Base-by-base conservation (phyloP, 257 asterid species). In the Salvia splendens region DNA sequence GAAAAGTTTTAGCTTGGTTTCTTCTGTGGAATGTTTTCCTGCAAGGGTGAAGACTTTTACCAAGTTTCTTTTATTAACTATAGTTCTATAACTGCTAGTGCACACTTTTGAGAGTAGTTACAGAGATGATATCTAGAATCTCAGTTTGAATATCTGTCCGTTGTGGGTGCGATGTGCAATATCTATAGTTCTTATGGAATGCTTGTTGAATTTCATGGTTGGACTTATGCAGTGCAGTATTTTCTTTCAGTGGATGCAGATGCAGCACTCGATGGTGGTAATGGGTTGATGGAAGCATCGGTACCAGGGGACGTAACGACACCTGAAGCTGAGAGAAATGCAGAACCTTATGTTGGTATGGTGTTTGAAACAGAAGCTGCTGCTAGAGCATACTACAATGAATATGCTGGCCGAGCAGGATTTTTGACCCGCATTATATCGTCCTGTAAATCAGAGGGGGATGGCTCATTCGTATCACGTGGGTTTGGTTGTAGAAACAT, bases 401-500 rank as follows among this genome's bases (percentile, higher is more conserved):
- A 81, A 54, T 86, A 86, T 80, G 93, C 89, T 59, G 76, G 77
- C 7, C 75, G 82, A 30, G 67, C 53, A 32, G 94, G 96, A 16
- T 88, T 86, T 65, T 55, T 72, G 60, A 80, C 90, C 62, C 85
- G 79, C 55, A 77, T 81, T 62, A 65, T 84, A 54, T 83, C 92
- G 3, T 84, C 92, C 48, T 85, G 94, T 75, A 86, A 85, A 71
- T 86, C 95, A 62, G 92, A 86, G 70, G 81, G 87, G 33, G 95
- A 84, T 77, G 89, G 92, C 30, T 83, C 86, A 33, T 65, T 83
- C 49, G 76, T 89, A 80, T 89, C 88, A 36, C 88, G 92, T 28
- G 95, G 89, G 60, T 77, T 89, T 54, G 96, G 95, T 63, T 89
- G 96, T 71, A 83, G 88, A 80, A 84, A 78, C 71, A 20, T 41